Evolutionary conservation across 306 rosid genomes (phyloP).

Genomic region (Canavalia ensiformis): DNA sequence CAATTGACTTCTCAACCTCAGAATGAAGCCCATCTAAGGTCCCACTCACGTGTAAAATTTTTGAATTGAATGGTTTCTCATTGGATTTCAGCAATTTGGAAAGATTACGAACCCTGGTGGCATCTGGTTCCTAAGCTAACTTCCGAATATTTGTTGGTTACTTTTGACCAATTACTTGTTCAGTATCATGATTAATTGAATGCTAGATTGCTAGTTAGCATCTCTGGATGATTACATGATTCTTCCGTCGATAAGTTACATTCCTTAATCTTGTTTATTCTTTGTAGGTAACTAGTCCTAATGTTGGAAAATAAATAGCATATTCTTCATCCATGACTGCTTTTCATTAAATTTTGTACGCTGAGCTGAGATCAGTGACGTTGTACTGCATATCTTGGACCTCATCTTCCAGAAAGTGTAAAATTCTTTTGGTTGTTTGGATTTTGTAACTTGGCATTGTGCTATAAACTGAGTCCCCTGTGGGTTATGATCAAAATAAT

Average conservation of each 20-base stretch:
- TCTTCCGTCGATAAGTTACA: constrained; percentile 36
- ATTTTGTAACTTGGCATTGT: constrained; percentile 28
- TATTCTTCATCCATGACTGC: constrained; percentile 16
- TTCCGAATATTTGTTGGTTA: constrained; percentile 25
- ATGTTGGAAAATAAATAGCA: constrained; percentile 19
- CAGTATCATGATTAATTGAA: constrained; percentile 42
- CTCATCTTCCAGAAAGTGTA: constrained; percentile 11
- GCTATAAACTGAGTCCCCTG: neutral
- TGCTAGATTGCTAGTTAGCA: constrained; percentile 11
- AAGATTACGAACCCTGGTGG: constrained; percentile 6
- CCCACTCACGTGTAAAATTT: constrained; percentile 41
- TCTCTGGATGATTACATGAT: constrained; percentile 39
- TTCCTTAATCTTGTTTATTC: constrained; percentile 41
- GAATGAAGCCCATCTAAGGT: constrained; percentile 17
- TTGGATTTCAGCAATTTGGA: constrained; percentile 31
- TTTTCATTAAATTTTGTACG: neutral
- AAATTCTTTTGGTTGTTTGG: constrained; percentile 20
- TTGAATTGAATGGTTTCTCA: constrained; percentile 19
- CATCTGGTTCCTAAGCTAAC: constrained; percentile 50
- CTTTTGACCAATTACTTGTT: constrained; percentile 47
- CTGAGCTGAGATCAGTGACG: neutral
- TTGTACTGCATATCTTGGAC: constrained; percentile 24
- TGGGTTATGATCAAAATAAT: constrained; percentile 5
- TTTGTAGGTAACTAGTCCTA: constrained; percentile 2
- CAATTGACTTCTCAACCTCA: constrained; percentile 21